Base-by-base conservation (phyloP, 2,329 filamentous ascomycete genomes). In the Tolypocladium pustulatum region DNA sequence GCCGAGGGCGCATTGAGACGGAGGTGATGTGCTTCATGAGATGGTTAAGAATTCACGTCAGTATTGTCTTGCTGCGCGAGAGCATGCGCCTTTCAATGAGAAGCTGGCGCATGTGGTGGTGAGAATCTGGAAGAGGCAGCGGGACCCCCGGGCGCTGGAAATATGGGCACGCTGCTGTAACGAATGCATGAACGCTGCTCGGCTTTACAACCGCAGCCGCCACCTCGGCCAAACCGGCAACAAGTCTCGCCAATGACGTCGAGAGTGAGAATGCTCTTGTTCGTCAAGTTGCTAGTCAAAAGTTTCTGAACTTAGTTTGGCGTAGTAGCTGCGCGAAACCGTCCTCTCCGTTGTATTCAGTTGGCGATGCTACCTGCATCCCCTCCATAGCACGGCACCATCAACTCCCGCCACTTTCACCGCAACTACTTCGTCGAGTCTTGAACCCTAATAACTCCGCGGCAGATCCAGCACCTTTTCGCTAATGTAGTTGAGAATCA, bases 401-500 rank as follows among this genome's bases (percentile, higher is more conserved):
- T 40, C 38, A 5, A 40, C 6, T 41, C 38, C 20, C 3, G n/a
- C 38, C 7, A n/a, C 38, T 9, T n/a, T 7, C 20, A n/a, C 17
- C 20, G n/a, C 20, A n/a, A 8, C 38, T 20, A n/a, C 38, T 9
- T 34, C 32, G n/a, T 34, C 32, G 32, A 34, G 32, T 34, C 9
- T 3, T 1, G 1, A 25, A 25, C 15, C 41, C 43, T 49, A 89
- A 63, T 90, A 91, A 66, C 86, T 90, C 60, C 84, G 76, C 1
- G 87, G 88, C 32, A 90, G 65, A 4, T 78, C 73, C n/a, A 90
- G 70, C 0, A 83, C 86, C 72, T 83, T 88, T 68, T 90, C 87
- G 3, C 81, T 78, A 15, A 90, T 80, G 68, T 85, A 90, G 63
- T 90, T 90, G 75, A 89, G 74, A 57, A 90, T 88, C 88, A 90